Evolutionary conservation across 1,139 yeast genomes (phyloP).

Genomic region (Suhomyces wounanorum): DNA sequence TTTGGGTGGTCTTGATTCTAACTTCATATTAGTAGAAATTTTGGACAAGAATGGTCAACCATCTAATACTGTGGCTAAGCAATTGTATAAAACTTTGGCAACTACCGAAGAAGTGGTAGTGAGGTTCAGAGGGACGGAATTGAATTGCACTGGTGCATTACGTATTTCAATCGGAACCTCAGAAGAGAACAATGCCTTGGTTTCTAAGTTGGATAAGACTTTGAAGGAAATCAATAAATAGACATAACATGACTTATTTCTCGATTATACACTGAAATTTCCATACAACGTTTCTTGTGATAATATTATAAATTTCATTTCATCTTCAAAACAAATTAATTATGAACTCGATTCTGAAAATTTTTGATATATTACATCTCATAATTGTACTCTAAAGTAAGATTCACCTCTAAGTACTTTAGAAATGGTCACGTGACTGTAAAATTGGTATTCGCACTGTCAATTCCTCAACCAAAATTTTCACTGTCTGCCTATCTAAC

Average conservation of each 20-base stretch:
- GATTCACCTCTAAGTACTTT: too few species aligned
- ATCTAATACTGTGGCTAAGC: conserved; percentile 66
- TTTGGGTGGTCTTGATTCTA: conserved; percentile 87
- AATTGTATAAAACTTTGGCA: conserved; percentile 71
- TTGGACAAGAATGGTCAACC: conserved; percentile 63
- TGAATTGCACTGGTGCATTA: conserved; percentile 84
- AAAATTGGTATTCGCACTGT: neutral
- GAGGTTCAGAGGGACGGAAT: conserved; percentile 86
- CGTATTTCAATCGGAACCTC: conserved; percentile 86
- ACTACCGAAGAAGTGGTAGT: conserved; percentile 75
- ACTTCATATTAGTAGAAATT: conserved; percentile 75
- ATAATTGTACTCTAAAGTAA: too few species aligned
- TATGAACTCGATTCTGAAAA: too few species aligned
- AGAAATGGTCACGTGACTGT: conserved; percentile 1
- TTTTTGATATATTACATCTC: too few species aligned
- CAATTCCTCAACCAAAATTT: conserved; percentile 6
- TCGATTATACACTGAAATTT: neutral
- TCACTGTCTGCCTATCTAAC: neutral
- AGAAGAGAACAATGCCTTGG: conserved; percentile 63
- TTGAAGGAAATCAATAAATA: conserved; percentile 18
- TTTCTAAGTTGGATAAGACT: conserved; percentile 47
- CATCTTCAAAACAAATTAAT: too few species aligned
- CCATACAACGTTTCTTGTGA: too few species aligned
- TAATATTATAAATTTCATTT: too few species aligned
- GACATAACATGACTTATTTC: neutral